A percentile compares a stretch with the other conserved stretches of the same genome.
These are phyloP conservation scores for Cryptococcus sp. DNA, from an alignment of 1,284 basidiomycete species.

Conservation along the genomic window DNA sequence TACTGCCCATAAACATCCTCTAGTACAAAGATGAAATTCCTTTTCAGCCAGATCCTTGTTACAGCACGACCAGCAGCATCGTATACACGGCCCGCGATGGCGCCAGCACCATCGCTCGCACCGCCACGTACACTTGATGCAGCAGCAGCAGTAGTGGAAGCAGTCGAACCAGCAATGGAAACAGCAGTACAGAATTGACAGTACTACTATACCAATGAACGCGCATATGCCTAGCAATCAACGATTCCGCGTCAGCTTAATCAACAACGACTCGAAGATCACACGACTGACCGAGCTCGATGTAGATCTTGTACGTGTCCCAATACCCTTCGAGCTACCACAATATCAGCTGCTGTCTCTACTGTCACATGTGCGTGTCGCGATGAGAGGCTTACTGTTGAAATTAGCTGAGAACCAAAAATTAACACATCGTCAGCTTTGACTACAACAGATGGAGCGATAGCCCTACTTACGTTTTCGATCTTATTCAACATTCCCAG, in stretches of 20 bases:
- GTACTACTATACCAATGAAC: slow-evolving; percentile 16
- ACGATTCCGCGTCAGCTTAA: not conserved
- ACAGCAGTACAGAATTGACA: slow-evolving; percentile 18
- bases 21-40: slow-evolving; percentile 9
- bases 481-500: slow-evolving; percentile 13
- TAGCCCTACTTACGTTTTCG: slow-evolving; percentile 8
- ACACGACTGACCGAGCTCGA: slow-evolving; percentile 13
- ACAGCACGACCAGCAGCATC: not conserved
- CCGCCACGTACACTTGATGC: slow-evolving; percentile 12
- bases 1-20: slow-evolving; percentile 8
- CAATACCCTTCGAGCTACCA: slow-evolving; percentile 16
- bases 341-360: not conserved
- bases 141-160: slow-evolving; percentile 20
- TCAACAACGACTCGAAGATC: not conserved
- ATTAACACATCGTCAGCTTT: not conserved
- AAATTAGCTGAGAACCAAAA: slow-evolving; percentile 8
- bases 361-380: too few relatives aligned
- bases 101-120: slow-evolving; percentile 12
- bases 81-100: slow-evolving; percentile 2
- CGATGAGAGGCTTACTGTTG: slow-evolving; percentile 4
- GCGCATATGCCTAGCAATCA: slow-evolving; percentile 14
- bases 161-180: slow-evolving; percentile 22
- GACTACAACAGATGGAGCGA: not conserved
- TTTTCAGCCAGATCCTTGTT: not conserved
- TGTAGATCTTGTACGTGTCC: slow-evolving; percentile 15